phyloP scores from a whole-genome alignment of 176 grass and related monocot species.

The Oryza glumipatula region DNA sequence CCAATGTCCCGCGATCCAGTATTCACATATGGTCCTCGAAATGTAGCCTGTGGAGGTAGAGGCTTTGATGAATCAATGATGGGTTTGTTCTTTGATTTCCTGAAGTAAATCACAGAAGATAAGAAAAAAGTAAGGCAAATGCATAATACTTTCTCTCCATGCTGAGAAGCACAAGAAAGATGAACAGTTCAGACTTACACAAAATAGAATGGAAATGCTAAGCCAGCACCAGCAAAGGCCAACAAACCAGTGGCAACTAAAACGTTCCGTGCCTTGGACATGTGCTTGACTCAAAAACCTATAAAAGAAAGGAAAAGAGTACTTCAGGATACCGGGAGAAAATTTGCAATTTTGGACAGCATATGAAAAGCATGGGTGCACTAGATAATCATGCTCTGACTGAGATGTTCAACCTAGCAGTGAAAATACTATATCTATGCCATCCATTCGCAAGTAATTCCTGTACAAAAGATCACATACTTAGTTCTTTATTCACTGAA shows the following conservation, averaged over 20 bases:
- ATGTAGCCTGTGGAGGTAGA: conserved; percentile 89
- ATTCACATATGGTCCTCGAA: conserved; percentile 89
- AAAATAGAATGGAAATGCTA: conserved; percentile 77
- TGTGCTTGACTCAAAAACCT: conserved; percentile 47
- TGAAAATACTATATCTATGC: neutral
- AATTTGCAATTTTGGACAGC: neutral
- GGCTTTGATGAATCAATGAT: conserved; percentile 77
- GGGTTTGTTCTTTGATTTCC: conserved; percentile 70
- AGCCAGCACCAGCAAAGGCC: conserved; percentile 54
- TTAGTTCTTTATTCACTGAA: neutral
- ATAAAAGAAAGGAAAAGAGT: conserved; percentile 29
- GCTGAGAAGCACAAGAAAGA: neutral
- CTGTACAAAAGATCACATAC: neutral
- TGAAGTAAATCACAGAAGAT: conserved; percentile 9
- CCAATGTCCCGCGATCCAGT: conserved; percentile 87
- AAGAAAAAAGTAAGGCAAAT: neutral
- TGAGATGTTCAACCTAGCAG: neutral
- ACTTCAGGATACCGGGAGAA: conserved; percentile 15
- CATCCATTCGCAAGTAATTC: neutral
- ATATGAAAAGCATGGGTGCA: neutral
- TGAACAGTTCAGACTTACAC: conserved; percentile 47
- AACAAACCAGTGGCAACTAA: conserved; percentile 63
- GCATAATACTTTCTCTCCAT: neutral
- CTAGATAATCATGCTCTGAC: neutral
- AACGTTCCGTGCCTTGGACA: conserved; percentile 71